Base-by-base conservation (phyloP, 345 rosid species). In the Hibiscus tridactylites region DNA sequence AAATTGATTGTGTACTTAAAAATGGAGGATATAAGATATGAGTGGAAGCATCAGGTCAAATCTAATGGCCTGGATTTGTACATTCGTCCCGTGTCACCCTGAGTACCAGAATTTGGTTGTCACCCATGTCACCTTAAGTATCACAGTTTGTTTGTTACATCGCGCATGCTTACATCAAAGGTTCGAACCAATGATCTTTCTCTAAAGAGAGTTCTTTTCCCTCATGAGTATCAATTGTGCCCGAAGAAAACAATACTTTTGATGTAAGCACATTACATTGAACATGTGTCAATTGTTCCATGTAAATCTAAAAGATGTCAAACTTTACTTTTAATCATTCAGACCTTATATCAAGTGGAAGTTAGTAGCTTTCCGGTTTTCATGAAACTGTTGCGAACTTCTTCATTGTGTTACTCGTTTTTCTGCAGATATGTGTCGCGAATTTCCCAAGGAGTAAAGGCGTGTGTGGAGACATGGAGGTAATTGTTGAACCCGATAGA, bases 401-500 rank as follows among this genome's bases (percentile, higher is more conserved):
- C 19, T 26, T 24, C 6, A 13, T 46, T 58, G 16, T 52, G 61
- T 31, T 69, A 52, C 21, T 53, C 60, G 44, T 73, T 53, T 79
- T 74, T 68, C 33, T 16, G 35, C 80, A 82, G 85, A 49, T 28
- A 66, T 70, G 70, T 26, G 31, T 67, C 31, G 44, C 74, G 10
- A 67, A 24, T 47, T 61, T 74, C 71, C 42, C 66, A 0, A 61
- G 64, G 39, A 66, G 46, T 71, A 64, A 70, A 56, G 56, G 13
- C n/a, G 49, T 66, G 26, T 76, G 82, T 11, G 70, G 81, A 33
- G 81, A 83, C 57, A 69, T 79, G 46, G 87, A 83, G 78, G 58
- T 57, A 71, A 81, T 77, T 61, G 74, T 83, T 60, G 89, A 83
- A 47, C 77, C 87, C 3, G 75, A 69, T n/a, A 71, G 53, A 69